Base-by-base conservation (phyloP, 441 rosid genomes). In the Arabidopsis hybrid region DNA sequence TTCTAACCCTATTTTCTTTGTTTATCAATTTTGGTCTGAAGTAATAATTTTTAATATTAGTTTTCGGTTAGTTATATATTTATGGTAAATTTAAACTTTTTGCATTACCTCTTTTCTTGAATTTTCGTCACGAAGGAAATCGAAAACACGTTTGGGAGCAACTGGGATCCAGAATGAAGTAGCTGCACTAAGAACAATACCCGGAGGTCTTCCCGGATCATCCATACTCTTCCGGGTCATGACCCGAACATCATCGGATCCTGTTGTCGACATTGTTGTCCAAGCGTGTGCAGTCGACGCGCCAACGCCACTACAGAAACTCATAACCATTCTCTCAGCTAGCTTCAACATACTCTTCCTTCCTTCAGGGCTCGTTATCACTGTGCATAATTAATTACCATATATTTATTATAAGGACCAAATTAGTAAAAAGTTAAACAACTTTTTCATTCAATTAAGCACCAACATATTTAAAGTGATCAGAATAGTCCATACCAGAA, bases 161-260 rank as follows among this genome's bases (percentile, higher is more conserved):
- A 88, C 85, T 0, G 89, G 85, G 60, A 88, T 86, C 92, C 92
- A 88, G 31, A 88, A 86, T 12, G 92, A 86, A 43, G 92, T 88
- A 5, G 92, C 89, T 1, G 92, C 90, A 7, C 92, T 84, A 21
- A 88, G 87, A 17, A 86, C 90, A 57, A 88, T 88, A 40, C 92
- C 90, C 2, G 92, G 97, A 65, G 98, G 97, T 76, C 96, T 86
- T 55, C 98, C 96, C 1, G 81, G 83, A 77, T 81, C 83, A 81
- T 81, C 83, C 91, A 86, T 82, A 3, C 99, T 90, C 81, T 93
- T 96, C 38, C 99, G 78, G 62, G 98, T 96, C 99, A 93, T 96
- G 7, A 93, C 96, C 49, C 98, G 82, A 10, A 96, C 98, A 63
- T 93, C 98, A 56, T 96, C 98, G 16, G 95, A 85, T 31, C 92